phyloP scores from a whole-genome alignment of 495 filamentous ascomycete species.

The Staphylotrichum tortipilum region DNA sequence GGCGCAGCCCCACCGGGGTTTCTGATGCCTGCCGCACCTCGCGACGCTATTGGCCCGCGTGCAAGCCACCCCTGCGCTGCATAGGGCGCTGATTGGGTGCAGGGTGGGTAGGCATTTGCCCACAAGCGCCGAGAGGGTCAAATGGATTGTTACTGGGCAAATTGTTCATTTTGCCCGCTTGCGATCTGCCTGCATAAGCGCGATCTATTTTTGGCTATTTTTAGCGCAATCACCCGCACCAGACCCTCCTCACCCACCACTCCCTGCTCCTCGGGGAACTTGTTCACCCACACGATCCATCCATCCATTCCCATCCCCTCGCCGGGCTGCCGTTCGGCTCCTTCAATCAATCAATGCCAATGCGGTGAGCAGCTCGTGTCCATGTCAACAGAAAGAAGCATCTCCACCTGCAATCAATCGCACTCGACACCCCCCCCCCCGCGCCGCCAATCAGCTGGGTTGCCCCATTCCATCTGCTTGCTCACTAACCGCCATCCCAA shows the following conservation, averaged over 20 bases:
- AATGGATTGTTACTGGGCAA: slow-evolving; percentile 19
- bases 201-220: slow-evolving; percentile 29
- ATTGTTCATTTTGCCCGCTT: slow-evolving; percentile 23
- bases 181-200: slow-evolving; percentile 14
- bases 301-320: too few species aligned
- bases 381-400: neutral
- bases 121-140: slow-evolving; percentile 25
- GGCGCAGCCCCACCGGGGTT: too few species aligned
- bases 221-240: slow-evolving; percentile 15
- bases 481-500: neutral
- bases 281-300: too few species aligned
- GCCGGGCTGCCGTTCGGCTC: neutral
- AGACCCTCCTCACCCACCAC: neutral
- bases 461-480: neutral
- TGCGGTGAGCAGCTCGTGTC: neutral
- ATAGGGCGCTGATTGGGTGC: slow-evolving; percentile 8
- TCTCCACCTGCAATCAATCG: neutral
- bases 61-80: neutral
- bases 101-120: neutral
- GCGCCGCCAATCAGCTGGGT: neutral
- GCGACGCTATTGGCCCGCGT: neutral
- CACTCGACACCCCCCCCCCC: neutral
- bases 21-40: neutral
- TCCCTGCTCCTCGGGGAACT: too few species aligned
- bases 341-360: too few species aligned